Evolutionary conservation across 2,329 filamentous ascomycete species (phyloP), one percentile per base, ranked within the genome.

Genomic region (Fusarium nisikadoi): DNA sequence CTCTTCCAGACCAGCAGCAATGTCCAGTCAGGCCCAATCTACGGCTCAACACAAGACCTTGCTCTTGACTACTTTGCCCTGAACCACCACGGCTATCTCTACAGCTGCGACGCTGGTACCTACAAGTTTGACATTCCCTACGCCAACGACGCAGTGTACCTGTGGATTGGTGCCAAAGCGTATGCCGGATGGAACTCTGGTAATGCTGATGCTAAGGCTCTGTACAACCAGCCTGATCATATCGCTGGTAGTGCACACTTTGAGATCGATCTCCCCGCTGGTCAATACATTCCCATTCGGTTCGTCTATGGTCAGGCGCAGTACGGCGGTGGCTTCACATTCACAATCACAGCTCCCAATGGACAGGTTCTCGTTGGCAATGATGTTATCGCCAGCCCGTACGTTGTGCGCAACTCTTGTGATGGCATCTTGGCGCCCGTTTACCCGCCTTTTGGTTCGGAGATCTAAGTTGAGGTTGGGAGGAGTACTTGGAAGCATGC

Each of bases 121-220:
- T 66, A 66, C 35, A 66, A 41, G 23, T 52, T 66, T 2, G 17
- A 66, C 1, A 66, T 66, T 4, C 62, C 63, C 3, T 66, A 66
- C 25, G 20, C 39, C 3, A 66, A 66, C 6, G 63, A 66, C 12
- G 63, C 52, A 0, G 27, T 66, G 5, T 66, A 66, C 7, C 45
- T 66, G 2, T 66, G 63, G 63, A 0, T 66, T 3, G 63, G 52
- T 0, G 1, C 3, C 7, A 14, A 19, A 0, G 62, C 63, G 0
- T 66, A 66, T 19, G 6, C 0, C 17, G 14, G 38, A 0, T 66
- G 63, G 62, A 20, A 0, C 8, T 11, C 23, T 2, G 1, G 1
- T 1, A 60, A 60, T n/a, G 62, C 63, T 1, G 4, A 46, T 20
- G 64, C 64, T 0, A 66, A 60, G n/a, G 64, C 45, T 3, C 52